These are phyloP conservation scores for Begonia peltatifolia DNA, from an alignment of 306 rosid genomes.

Conservation along the genomic window DNA sequence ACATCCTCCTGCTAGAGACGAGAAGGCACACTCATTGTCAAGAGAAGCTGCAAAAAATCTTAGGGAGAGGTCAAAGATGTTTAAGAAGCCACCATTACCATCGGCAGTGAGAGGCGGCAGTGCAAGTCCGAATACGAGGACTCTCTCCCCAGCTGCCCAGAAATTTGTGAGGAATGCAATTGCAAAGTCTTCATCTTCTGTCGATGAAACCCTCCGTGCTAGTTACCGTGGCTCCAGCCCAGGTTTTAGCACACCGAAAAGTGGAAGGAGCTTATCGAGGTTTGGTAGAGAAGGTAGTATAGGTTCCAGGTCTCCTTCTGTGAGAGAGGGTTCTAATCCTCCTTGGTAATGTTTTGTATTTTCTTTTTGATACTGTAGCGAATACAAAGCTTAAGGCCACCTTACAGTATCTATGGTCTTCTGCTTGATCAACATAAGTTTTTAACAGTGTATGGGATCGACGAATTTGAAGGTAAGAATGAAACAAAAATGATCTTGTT, in stretches of 20 bases:
- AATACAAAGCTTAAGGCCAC: too few species aligned
- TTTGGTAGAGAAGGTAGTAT: slow-evolving; percentile 51
- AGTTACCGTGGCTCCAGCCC: slow-evolving; percentile 90
- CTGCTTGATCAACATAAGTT: too few species aligned
- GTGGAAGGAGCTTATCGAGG: slow-evolving; percentile 70
- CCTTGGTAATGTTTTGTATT: slow-evolving; percentile 46
- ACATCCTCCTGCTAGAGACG: slow-evolving; percentile 57
- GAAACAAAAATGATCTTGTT: too few species aligned
- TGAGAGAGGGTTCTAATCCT: slow-evolving; percentile 66
- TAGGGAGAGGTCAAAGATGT: slow-evolving; percentile 80
- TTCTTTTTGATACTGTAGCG: not conserved
- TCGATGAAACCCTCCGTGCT: slow-evolving; percentile 92
- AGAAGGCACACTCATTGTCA: slow-evolving; percentile 81
- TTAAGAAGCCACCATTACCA: slow-evolving; percentile 77
- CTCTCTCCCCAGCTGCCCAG: slow-evolving; percentile 92
- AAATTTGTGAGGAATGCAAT: slow-evolving; percentile 87
- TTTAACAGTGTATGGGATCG: too few species aligned
- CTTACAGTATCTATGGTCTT: too few species aligned
- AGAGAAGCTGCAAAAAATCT: slow-evolving; percentile 79
- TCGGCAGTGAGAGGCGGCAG: slow-evolving; percentile 79
- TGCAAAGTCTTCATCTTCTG: slow-evolving; percentile 58
- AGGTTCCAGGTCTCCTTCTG: slow-evolving; percentile 79
- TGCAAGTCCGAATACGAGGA: slow-evolving; percentile 70
- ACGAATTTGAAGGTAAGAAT: too few species aligned
- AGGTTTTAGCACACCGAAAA: slow-evolving; percentile 58